Base-by-base conservation (phyloP, 768 basidiomycete species). In the Auricularia cornea region DNA sequence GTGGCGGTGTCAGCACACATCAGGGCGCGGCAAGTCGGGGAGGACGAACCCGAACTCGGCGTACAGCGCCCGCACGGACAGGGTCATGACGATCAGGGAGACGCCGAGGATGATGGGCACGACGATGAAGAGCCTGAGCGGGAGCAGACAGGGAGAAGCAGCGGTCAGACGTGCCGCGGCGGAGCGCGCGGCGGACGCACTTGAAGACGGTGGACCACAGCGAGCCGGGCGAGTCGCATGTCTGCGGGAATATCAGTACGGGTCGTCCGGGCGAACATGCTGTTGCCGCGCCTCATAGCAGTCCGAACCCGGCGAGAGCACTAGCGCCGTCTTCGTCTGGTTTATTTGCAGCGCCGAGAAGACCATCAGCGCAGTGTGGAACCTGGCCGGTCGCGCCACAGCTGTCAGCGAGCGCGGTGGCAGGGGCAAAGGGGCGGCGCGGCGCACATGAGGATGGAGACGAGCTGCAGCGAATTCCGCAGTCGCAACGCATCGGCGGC, bases 401-500 rank as follows among this genome's bases (percentile, higher is more conserved):
- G 26, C 40, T 11, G 30, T 64, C 30, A 61, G 35, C 41, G 41
- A 4, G 56, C 31, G 51, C 16, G 16, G 16, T 38, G 30, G 33
- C 64, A 29, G 40, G 16, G 3, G 59, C 20, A 41, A 11, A 26
- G 29, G 1, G 40, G 16, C 48, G 57, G 33, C 38, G 38, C 60
- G 20, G 72, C 81, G 54, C 71, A 90, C 90, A n/a, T 63, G 59
- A 90, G 78, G 57, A 92, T 84, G 38, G 90, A 90, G 3, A 88
- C 70, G 2, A 94, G 76, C 71, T 93, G 90, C 38, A 94, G 88
- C 67, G 86, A 79, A 70, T 92, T 94, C 65, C 92, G 84, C 65
- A 86, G 67, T 31, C 87, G 81, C 35, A 94, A 78, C n/a, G 92
- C 92, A 77, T 94, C 92, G 66, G 87, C 83, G 2, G 89, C 88